A percentile compares a stretch with the other conserved stretches of the same genome.
Conservation (phyloP, 805 yeast genomes). For the Candida ovalis region DNA sequence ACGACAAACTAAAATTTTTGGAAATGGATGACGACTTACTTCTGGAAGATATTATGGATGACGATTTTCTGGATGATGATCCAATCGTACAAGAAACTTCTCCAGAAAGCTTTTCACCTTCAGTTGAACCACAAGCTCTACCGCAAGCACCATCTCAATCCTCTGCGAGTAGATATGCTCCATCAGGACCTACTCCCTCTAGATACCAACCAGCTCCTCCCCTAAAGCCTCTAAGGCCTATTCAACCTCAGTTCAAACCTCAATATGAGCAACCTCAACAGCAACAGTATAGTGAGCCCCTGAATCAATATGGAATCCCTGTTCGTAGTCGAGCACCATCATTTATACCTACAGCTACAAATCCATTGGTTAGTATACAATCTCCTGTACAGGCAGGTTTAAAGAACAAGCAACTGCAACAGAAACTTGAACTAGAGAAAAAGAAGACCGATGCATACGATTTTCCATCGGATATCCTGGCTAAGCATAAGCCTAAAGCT, state of each 20-base stretch:
- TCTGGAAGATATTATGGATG: slow-evolving; percentile 35
- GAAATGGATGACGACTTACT: slow-evolving; percentile 43
- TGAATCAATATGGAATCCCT: slow-evolving; percentile 2
- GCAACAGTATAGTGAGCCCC: not conserved
- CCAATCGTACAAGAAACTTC: slow-evolving; percentile 3
- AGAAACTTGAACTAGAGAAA: slow-evolving; percentile 42
- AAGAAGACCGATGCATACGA: slow-evolving; percentile 75
- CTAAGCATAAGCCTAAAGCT: slow-evolving; percentile 36
- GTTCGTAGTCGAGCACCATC: not conserved
- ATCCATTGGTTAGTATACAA: slow-evolving; percentile 3
- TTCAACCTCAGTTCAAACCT: not conserved
- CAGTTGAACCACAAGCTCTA: not conserved
- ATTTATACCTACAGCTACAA: slow-evolving; percentile 2
- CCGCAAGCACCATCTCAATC: not conserved
- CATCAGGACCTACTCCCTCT: not conserved
- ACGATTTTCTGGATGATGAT: slow-evolving; percentile 32
- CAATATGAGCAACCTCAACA: not conserved
- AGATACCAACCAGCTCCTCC: not conserved
- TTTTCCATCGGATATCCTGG: slow-evolving; percentile 56
- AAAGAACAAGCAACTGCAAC: slow-evolving; percentile 12
- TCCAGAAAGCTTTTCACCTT: not conserved
- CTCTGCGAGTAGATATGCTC: not conserved
- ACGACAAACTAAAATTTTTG: slow-evolving; percentile 39
- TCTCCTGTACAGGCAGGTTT: not conserved
- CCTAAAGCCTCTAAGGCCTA: not conserved